Evolutionary conservation across 805 yeast genomes (phyloP).

Genomic region (Cyberlindnera suaveolens): DNA sequence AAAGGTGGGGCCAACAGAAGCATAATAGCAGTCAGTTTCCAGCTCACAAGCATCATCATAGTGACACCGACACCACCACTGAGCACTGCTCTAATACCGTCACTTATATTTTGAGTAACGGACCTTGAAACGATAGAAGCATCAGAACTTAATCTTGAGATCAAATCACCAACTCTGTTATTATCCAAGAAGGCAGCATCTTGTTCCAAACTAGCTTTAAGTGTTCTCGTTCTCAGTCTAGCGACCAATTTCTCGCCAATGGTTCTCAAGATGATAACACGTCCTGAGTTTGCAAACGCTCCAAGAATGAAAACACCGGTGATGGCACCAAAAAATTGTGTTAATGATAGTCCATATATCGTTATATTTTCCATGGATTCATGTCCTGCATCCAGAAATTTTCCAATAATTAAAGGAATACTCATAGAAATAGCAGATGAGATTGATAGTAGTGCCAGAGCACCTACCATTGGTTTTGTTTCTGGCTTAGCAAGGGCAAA

Average conservation of each 20-base stretch:
- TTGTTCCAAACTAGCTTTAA: constrained; percentile 72
- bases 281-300: constrained; percentile 71
- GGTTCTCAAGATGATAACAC: constrained; percentile 66
- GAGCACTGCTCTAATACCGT: constrained; percentile 80
- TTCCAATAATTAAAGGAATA: constrained; percentile 80
- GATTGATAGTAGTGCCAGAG: constrained; percentile 55
- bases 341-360: constrained; percentile 50
- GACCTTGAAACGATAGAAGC: constrained; percentile 83
- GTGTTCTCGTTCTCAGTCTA: constrained; percentile 68
- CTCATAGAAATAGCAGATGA: constrained; percentile 79
- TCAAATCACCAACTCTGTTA: constrained; percentile 86
- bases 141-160: constrained; percentile 82
- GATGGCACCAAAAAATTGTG: constrained; percentile 58
- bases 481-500: constrained; percentile 55
- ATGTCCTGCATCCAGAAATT: constrained; percentile 57
- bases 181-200: constrained; percentile 87
- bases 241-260: constrained; percentile 89
- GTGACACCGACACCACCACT: constrained; percentile 82
- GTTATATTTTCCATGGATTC: constrained; percentile 26
- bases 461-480: constrained; percentile 46
- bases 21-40: constrained; percentile 79
- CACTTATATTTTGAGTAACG: constrained; percentile 82
- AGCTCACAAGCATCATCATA: constrained; percentile 86
- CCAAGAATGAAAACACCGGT: constrained; percentile 65
- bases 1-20: constrained; percentile 78